A percentile compares a stretch with the other conserved stretches of the same genome.
Conservation (phyloP, 2,329 filamentous ascomycete species). For the Huntiella omanensis region DNA sequence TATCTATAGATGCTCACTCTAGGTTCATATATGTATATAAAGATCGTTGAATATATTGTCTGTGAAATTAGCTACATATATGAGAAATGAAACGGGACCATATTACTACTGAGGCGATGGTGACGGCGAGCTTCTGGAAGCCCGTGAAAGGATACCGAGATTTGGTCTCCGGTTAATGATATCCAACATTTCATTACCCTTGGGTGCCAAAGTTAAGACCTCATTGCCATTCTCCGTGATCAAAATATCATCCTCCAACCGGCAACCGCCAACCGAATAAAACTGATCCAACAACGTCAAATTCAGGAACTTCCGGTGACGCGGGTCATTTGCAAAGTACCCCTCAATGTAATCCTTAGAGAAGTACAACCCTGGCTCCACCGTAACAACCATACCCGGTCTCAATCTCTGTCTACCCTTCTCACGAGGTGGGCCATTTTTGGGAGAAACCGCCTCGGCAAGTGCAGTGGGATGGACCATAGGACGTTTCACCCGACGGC, state of each 20-base stretch:
- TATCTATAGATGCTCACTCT: conserved; percentile 40
- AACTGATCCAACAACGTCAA: conserved; percentile 44
- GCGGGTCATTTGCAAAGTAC: conserved; percentile 40
- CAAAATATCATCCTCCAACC: conserved; percentile 81
- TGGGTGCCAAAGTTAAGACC: conserved; percentile 66
- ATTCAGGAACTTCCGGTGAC: conserved; percentile 47
- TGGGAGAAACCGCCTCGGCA: conserved; percentile 12
- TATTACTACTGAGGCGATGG: not conserved
- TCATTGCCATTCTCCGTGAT: conserved; percentile 63
- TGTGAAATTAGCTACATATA: not conserved
- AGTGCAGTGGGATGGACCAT: conserved; percentile 21
- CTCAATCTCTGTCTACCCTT: conserved; percentile 25
- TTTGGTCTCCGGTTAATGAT: conserved; percentile 28
- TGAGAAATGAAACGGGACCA: not conserved
- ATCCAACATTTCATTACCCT: conserved; percentile 50
- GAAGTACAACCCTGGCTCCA: conserved; percentile 70
- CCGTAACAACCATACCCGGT: conserved; percentile 53
- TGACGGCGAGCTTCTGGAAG: too few species aligned
- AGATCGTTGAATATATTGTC: conserved; percentile 1
- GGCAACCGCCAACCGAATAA: conserved; percentile 68
- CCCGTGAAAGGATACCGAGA: too few species aligned
- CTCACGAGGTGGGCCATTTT: conserved; percentile 14
- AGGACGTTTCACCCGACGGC: conserved; percentile 21
- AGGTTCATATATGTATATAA: not conserved
- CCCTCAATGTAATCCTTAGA: conserved; percentile 53